Base-by-base conservation (phyloP, 768 basidiomycete species). In the Suillus variegatus region DNA sequence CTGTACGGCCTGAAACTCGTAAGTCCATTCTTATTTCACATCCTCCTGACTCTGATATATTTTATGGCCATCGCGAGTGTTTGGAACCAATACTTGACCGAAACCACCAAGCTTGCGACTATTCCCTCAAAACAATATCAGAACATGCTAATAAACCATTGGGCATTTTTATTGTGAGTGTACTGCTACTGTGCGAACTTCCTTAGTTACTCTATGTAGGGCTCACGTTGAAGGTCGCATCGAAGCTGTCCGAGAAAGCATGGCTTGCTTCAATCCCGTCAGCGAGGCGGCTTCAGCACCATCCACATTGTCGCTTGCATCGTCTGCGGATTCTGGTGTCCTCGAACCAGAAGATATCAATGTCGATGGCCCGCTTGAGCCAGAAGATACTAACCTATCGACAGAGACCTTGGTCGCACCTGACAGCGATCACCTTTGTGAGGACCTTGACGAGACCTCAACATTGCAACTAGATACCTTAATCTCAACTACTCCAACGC, bases 351-450 rank as follows among this genome's bases (percentile, higher is more conserved):
- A 22, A 36, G 36, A 70, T 56, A 16, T 6, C 47, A 20, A 60
- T 60, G 28, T 68, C 18, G n/a, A 32, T 18, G 25, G 62, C 72
- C 1, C 72, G 8, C 62, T 63, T 52, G 68, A 74, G 40, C 62
- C 73, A 16, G 73, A 76, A 9, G 67, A 76, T 10, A 63, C 44
- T 5, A 69, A 76, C 18, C 2, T 63, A 6, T 75, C 71, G 0
- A 47, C 64, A 18, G 54, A 62, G 12, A 73, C 69, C 0, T 65
- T 78, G 12, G 63, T 69, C 12, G 72, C 72, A 51, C 71, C 68
- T 36, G 78, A 76, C 44, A 81, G 79, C 62, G 86, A 87, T 54
- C 83, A 83, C n/a, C 79, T 82, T 41, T 88, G 85, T 82, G 79
- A 77, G 55, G 75, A 74, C 18, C 68, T 85, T 60, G 80, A 81